Evolutionary conservation across 2,329 filamentous ascomycete genomes (phyloP).

Genomic region (Ophiosphaerella narmari): DNA sequence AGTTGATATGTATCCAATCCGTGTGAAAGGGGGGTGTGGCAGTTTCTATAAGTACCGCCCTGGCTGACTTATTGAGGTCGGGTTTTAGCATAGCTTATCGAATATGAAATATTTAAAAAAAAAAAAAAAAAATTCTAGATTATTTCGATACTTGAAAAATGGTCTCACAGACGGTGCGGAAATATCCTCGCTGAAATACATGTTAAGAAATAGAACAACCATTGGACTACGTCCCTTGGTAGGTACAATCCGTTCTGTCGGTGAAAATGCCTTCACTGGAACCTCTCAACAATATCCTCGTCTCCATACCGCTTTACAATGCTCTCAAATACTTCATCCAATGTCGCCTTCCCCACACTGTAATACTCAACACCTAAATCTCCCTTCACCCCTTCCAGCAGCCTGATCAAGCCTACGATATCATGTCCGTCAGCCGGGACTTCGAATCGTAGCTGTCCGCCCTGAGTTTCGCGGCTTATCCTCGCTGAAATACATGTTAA

Average conservation of each 20-base stretch:
- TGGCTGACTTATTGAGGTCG: no score
- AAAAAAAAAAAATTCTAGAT: no score
- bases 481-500: conserved; percentile 49
- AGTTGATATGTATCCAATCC: no score
- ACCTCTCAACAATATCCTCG: conserved; percentile 7
- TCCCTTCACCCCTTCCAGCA: conserved; percentile 72
- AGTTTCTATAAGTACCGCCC: no score
- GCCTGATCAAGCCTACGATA: conserved; percentile 68
- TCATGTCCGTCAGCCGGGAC: conserved; percentile 60
- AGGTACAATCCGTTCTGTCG: no score
- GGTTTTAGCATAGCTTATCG: no score
- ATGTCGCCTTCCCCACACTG: conserved; percentile 79
- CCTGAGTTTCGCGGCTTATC: conserved; percentile 62
- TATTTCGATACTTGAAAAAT: no score
- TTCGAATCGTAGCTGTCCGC: conserved; percentile 80
- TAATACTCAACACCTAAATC: conserved; percentile 78
- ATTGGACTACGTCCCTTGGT: no score
- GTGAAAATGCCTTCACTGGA: neutral
- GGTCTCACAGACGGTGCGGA: neutral
- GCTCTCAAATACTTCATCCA: conserved; percentile 86
- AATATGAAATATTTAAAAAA: no score
- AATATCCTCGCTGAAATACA: neutral
- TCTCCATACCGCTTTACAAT: conserved; percentile 61
- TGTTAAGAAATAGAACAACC: no score
- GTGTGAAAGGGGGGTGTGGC: no score